A percentile compares a stretch with the other conserved stretches of the same genome.
phyloP scores from a whole-genome alignment of 257 asterid genomes.

The Galeopsis tetrahit region DNA sequence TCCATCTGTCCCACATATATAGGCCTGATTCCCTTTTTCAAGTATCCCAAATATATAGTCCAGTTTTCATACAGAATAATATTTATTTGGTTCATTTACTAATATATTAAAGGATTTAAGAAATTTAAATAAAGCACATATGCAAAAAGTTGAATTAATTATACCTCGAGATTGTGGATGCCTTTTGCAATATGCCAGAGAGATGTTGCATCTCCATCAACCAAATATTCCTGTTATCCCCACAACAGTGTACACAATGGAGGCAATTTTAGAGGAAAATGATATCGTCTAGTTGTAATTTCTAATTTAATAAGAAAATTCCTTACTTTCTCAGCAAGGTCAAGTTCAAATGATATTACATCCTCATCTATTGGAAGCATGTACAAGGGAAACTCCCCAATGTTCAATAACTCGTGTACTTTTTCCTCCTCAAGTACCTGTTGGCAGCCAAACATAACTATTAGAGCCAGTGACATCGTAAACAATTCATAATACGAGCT shows the following conservation, averaged over 20 bases:
- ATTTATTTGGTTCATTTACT: background rate
- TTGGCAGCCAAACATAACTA: slow-evolving; percentile 22
- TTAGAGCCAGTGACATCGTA: background rate
- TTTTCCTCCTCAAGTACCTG: slow-evolving; percentile 96
- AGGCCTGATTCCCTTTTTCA: background rate
- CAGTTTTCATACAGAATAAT: background rate
- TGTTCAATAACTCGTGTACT: slow-evolving; percentile 72
- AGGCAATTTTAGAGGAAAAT: slow-evolving; percentile 18
- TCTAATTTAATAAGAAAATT: slow-evolving; percentile 21
- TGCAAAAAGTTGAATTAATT: slow-evolving; percentile 20
- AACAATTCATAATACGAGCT: too few species aligned
- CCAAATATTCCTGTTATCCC: slow-evolving; percentile 68
- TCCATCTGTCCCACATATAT: background rate
- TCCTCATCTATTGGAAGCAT: slow-evolving; percentile 94
- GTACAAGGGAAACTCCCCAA: slow-evolving; percentile 89
- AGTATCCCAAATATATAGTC: background rate
- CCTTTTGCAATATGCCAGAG: slow-evolving; percentile 97
- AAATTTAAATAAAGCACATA: background rate
- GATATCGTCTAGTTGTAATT: background rate
- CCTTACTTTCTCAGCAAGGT: slow-evolving; percentile 82
- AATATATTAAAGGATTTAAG: background rate
- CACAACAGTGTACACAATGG: slow-evolving; percentile 38
- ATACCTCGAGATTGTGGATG: slow-evolving; percentile 94
- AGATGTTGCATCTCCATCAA: slow-evolving; percentile 85
- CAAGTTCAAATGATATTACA: slow-evolving; percentile 89